These are phyloP conservation scores for Pseudocercospora ulei DNA, from an alignment of 2,329 filamentous ascomycete genomes.

Conservation along the genomic window DNA sequence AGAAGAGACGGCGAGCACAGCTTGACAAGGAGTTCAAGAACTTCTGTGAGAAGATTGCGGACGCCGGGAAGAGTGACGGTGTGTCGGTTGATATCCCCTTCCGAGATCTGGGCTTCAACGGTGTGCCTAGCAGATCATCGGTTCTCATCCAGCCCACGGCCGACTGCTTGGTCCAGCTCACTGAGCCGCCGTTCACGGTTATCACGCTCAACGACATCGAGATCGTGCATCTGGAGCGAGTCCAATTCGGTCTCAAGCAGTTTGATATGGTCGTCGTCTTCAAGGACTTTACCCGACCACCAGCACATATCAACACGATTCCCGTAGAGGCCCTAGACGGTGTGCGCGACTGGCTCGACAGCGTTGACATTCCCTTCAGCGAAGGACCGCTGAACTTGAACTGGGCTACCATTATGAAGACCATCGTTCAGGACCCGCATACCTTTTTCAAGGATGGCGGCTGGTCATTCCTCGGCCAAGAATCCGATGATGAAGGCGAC, in stretches of 20 bases:
- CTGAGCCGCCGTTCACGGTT: slow-evolving; percentile 93
- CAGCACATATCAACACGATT: slow-evolving; percentile 94
- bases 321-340: slow-evolving; percentile 88
- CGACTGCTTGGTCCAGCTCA: slow-evolving; percentile 92
- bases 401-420: slow-evolving; percentile 99
- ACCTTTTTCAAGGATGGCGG: slow-evolving; percentile 91
- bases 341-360: slow-evolving; percentile 96
- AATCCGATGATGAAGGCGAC: slow-evolving; percentile 73
- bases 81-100: slow-evolving; percentile 95
- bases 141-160: slow-evolving; percentile 94
- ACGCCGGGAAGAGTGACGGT: slow-evolving; percentile 81
- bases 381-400: slow-evolving; percentile 96
- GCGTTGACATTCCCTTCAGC: slow-evolving; percentile 83
- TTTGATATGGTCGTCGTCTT: slow-evolving; percentile 98
- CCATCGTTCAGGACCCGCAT: slow-evolving; percentile 84
- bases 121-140: slow-evolving; percentile 89
- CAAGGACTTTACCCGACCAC: slow-evolving; percentile 87
- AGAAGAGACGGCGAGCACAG: slow-evolving; percentile 78
- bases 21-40: slow-evolving; percentile 92
- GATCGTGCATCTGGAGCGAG: slow-evolving; percentile 88
- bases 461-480: slow-evolving; percentile 82
- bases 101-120: slow-evolving; percentile 90
- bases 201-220: slow-evolving; percentile 93
- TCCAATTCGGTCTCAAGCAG: slow-evolving; percentile 93
- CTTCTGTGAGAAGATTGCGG: slow-evolving; percentile 95